These are phyloP conservation scores for Malassezia psittaci DNA, from an alignment of 1,284 basidiomycete species.

Conservation along the genomic window DNA sequence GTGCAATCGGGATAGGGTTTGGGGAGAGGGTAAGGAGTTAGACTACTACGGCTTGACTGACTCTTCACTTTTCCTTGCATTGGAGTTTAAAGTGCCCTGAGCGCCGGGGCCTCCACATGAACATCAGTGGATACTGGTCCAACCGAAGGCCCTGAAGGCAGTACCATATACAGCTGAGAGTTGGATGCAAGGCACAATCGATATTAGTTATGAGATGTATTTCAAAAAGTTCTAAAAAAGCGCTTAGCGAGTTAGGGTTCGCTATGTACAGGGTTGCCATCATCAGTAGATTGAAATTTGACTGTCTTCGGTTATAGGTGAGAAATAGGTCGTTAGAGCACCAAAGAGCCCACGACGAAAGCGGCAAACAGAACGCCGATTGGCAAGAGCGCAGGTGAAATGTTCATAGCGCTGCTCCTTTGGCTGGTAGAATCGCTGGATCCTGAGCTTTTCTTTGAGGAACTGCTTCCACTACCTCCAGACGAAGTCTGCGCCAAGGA, in stretches of 20 bases:
- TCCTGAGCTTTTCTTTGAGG: too few relatives aligned
- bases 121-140: too few relatives aligned
- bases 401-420: too few relatives aligned
- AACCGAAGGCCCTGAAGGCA: too few relatives aligned
- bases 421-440: too few relatives aligned
- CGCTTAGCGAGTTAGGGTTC: not conserved
- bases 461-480: not conserved
- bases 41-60: too few relatives aligned
- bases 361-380: slow-evolving; percentile 14
- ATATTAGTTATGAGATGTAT: not conserved
- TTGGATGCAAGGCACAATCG: not conserved
- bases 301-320: not conserved
- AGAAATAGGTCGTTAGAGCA: slow-evolving; percentile 19
- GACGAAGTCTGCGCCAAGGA: slow-evolving; percentile 17
- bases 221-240: not conserved
- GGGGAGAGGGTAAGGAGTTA: not conserved
- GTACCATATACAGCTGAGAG: too few relatives aligned
- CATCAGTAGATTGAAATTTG: not conserved
- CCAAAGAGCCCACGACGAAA: slow-evolving; percentile 23
- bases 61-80: too few relatives aligned
- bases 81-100: too few relatives aligned
- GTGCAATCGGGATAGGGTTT: not conserved
- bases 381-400: not conserved
- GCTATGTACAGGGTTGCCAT: slow-evolving; percentile 6
- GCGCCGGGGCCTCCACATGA: too few relatives aligned